Evolutionary conservation across 805 yeast species (phyloP), one percentile per base, ranked within the genome.

Genomic region (Ogataea nakhonphanomensis): DNA sequence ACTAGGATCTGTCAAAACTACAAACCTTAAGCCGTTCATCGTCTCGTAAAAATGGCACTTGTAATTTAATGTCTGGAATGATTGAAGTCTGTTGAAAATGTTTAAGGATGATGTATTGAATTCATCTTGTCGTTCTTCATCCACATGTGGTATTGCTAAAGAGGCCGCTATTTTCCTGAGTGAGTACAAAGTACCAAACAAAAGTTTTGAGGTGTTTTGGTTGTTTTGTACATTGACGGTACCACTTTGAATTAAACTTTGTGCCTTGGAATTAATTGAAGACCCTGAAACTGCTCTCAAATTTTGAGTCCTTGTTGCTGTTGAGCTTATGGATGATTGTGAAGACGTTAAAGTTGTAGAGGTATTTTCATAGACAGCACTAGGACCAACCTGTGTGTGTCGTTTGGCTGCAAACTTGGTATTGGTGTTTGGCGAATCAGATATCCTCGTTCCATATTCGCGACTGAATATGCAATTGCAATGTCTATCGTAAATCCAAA

Each of bases 401-500:
- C 25, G 14, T 25, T 30, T 36, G 2, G 35, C 23, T 7, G 34
- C 17, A 9, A 34, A 29, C 15, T 21, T 28, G 24, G n/a, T 24
- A 3, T 20, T 8, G 9, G 4, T 7, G 7, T 25, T 26, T 21
- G 22, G 8, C 4, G 22, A n/a, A 8, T 26, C 32, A 4, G 36
- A n/a, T 8, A 14, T 11, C 1, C 35, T 14, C 7, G 48, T 37
- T n/a, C 50, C 39, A 30, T 82, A 90, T 58, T 86, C 95, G 38
- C 95, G 69, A 47, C 77, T 76, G 63, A 78, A 91, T 13, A 91
- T 79, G 61, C 98, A 90, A 48, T 84, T 81, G 52, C 97, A 86
- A 64, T 91, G 97, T 58, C 93, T 75, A 60, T 91, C 97, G 58
- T 84, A 91, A 40, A 91, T 77, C 85, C 89, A 86, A 57, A 90